Percentiles rank a stretch among this genome's conserved stretches.
These are phyloP conservation scores for Lentinus polychrous DNA, from an alignment of 1,284 basidiomycete species.

Conservation along the genomic window DNA sequence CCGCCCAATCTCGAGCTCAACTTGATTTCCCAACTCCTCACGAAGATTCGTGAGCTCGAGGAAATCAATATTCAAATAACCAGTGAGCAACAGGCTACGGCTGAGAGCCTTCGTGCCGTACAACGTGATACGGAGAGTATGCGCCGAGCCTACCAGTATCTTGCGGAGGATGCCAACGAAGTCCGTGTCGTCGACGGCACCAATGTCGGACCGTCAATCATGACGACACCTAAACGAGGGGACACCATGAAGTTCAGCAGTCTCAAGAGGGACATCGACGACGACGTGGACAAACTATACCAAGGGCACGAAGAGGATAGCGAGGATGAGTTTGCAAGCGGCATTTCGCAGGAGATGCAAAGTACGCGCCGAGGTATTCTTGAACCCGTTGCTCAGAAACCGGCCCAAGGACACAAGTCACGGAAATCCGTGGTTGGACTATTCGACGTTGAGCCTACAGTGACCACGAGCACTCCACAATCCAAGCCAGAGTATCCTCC, in stretches of 20 bases:
- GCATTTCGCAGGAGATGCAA: slow-evolving; percentile 27
- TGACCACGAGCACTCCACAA: neutral
- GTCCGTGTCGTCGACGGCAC: slow-evolving; percentile 34
- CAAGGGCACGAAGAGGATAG: slow-evolving; percentile 18
- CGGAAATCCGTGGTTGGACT: slow-evolving; percentile 61
- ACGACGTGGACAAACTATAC: slow-evolving; percentile 18
- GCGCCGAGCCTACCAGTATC: slow-evolving; percentile 61
- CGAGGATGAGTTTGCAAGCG: slow-evolving; percentile 22
- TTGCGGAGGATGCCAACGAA: slow-evolving; percentile 50
- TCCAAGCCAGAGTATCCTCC: slow-evolving; percentile 12
- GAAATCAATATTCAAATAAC: slow-evolving; percentile 67
- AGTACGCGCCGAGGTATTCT: slow-evolving; percentile 25
- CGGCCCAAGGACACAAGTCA: slow-evolving; percentile 19
- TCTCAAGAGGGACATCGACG: slow-evolving; percentile 33
- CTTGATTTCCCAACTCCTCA: slow-evolving; percentile 63
- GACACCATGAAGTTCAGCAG: slow-evolving; percentile 39
- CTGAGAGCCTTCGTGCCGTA: slow-evolving; percentile 54
- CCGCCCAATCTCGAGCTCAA: slow-evolving; percentile 35
- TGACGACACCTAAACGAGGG: neutral
- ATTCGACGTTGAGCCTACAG: slow-evolving; percentile 35
- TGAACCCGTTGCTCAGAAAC: slow-evolving; percentile 3
- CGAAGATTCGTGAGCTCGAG: slow-evolving; percentile 77
- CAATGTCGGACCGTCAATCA: slow-evolving; percentile 13
- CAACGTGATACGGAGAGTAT: slow-evolving; percentile 68
- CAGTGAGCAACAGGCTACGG: slow-evolving; percentile 58